Conservation (phyloP, 257 asterid species). For the Solanum peruvianum region DNA sequence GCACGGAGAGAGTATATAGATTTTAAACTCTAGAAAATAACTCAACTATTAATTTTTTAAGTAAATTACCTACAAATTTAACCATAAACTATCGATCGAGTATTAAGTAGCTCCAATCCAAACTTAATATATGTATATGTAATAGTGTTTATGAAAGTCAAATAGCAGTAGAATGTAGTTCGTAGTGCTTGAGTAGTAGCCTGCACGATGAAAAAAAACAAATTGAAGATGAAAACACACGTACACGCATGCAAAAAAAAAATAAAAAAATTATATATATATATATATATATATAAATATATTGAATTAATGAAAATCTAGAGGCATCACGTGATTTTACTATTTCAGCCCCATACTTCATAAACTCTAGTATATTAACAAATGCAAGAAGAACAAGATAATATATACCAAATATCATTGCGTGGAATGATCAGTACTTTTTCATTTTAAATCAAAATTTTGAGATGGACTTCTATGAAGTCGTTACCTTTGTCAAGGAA, state of each 20-base stretch:
- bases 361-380: not conserved
- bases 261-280: too few relatives aligned
- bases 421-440: too few relatives aligned
- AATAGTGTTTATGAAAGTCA: not conserved
- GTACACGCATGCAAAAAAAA: not conserved
- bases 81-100: not conserved
- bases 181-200: not conserved
- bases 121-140: too few relatives aligned
- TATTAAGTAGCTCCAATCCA: not conserved
- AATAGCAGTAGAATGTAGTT: not conserved
- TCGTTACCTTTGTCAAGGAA: not conserved
- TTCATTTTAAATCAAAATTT: too few relatives aligned
- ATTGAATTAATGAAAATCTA: constrained; percentile 6
- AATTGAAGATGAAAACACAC: not conserved
- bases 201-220: not conserved
- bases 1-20: not conserved
- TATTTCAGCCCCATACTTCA: constrained; percentile 16
- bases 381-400: not conserved
- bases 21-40: not conserved
- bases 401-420: too few relatives aligned
- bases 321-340: constrained; percentile 28
- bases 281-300: not conserved
- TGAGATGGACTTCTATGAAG: not conserved
- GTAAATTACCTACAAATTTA: not conserved
- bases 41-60: not conserved